A percentile compares a stretch with the other conserved stretches of the same genome.
These are phyloP conservation scores for Cinnamomum chago DNA, from an alignment of 164 flowering plant genomes.

Conservation along the genomic window DNA sequence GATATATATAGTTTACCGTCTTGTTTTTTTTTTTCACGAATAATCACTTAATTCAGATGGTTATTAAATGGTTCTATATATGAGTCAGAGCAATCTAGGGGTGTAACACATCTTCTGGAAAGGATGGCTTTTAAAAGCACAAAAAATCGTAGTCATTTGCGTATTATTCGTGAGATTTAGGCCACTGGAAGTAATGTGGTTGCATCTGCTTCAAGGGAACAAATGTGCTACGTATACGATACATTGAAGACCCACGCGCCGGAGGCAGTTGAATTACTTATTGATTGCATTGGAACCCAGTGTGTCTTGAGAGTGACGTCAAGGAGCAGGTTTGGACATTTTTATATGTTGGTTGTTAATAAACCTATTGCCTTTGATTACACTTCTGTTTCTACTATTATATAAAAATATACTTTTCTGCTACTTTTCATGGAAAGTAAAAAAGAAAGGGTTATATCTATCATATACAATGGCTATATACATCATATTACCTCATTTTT, in stretches of 20 bases:
- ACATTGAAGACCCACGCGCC: constrained; percentile 66
- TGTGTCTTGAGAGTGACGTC: constrained; percentile 72
- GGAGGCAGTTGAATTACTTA: constrained; percentile 64
- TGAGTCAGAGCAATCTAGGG: constrained; percentile 34
- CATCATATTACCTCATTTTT: not conserved
- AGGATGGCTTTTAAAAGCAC: constrained; percentile 58
- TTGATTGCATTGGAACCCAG: constrained; percentile 72
- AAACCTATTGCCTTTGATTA: not conserved
- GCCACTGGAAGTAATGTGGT: constrained; percentile 42
- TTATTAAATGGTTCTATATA: constrained; percentile 58
- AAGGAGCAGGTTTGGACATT: constrained; percentile 54
- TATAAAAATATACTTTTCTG: too few relatives aligned
- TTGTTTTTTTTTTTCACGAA: too few relatives aligned
- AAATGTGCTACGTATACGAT: constrained; percentile 64
- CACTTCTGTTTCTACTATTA: not conserved
- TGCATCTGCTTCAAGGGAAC: constrained; percentile 36
- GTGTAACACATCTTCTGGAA: constrained; percentile 50
- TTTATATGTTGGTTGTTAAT: not conserved
- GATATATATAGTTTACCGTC: too few relatives aligned
- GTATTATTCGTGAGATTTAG: constrained; percentile 45
- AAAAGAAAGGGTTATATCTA: not conserved
- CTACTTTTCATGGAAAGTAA: not conserved
- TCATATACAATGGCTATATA: not conserved
- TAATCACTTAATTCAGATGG: too few relatives aligned
- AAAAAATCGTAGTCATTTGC: constrained; percentile 39